Evolutionary conservation across 2,329 filamentous ascomycete genomes (phyloP).

Genomic region (Penicillium sp.): DNA sequence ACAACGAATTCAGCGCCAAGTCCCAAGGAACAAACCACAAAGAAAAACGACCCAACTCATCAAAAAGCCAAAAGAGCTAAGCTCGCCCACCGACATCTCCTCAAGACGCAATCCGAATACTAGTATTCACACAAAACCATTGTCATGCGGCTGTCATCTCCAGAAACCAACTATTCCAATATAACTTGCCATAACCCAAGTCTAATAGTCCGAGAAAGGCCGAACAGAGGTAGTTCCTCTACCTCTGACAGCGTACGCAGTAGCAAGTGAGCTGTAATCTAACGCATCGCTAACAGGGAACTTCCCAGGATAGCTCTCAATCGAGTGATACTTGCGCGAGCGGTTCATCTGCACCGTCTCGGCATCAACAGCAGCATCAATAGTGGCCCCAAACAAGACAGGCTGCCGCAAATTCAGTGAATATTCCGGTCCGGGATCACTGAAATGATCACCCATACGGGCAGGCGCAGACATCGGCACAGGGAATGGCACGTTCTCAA

Average conservation of each 20-base stretch:
- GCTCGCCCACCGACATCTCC: background rate
- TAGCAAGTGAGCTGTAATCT: constrained; percentile 29
- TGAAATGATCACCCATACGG: constrained; percentile 1
- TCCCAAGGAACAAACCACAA: background rate
- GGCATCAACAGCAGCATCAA: constrained; percentile 5
- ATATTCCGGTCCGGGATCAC: constrained; percentile 7
- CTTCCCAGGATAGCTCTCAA: constrained; percentile 33
- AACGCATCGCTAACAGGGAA: constrained; percentile 35
- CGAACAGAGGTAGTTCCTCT: constrained; percentile 28
- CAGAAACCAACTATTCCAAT: background rate
- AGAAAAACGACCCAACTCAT: background rate
- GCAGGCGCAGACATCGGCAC: background rate
- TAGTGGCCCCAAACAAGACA: constrained; percentile 3
- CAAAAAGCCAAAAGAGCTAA: background rate
- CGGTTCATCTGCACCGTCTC: constrained; percentile 17
- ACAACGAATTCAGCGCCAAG: background rate
- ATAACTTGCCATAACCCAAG: no score
- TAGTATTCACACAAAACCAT: background rate
- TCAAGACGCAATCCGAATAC: background rate
- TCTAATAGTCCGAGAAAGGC: constrained; percentile 33
- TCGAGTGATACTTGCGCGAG: constrained; percentile 19
- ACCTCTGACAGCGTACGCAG: constrained; percentile 24
- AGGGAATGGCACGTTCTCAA: background rate
- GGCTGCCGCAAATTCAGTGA: background rate
- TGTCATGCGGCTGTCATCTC: background rate